Evolutionary conservation across 164 flowering plant genomes (phyloP).

Genomic region (Aristolochia fimbriata): DNA sequence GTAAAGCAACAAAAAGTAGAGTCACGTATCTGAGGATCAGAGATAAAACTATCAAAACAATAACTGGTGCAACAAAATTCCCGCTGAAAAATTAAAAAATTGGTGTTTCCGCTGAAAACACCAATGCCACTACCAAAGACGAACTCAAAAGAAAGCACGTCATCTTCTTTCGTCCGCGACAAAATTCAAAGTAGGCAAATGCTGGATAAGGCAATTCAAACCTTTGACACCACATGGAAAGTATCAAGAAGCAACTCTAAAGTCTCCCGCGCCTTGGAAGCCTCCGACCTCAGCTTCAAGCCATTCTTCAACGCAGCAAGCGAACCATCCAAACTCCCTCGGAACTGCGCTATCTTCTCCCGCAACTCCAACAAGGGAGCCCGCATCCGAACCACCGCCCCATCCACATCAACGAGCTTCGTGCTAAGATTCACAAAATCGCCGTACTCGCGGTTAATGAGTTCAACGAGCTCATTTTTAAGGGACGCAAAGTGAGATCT

Average conservation of each 20-base stretch:
- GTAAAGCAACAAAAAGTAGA: no score
- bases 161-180: not conserved
- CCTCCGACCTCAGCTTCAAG: slow-evolving; percentile 64
- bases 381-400: slow-evolving; percentile 77
- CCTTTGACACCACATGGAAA: slow-evolving; percentile 95
- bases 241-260: slow-evolving; percentile 82
- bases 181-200: not conserved
- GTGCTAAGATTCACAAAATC: slow-evolving; percentile 92
- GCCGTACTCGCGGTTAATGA: slow-evolving; percentile 85
- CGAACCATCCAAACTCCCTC: slow-evolving; percentile 17
- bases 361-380: slow-evolving; percentile 75
- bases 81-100: no score
- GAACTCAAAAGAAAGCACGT: not conserved
- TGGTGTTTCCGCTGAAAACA: no score
- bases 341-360: slow-evolving; percentile 50
- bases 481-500: slow-evolving; percentile 66
- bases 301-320: slow-evolving; percentile 38
- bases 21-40: no score
- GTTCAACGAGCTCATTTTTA: slow-evolving; percentile 76
- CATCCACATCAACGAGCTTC: slow-evolving; percentile 86
- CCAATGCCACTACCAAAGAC: not conserved
- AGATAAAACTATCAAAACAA: no score
- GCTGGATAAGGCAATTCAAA: slow-evolving; percentile 3
- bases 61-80: no score
- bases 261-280: slow-evolving; percentile 63